These are phyloP conservation scores for Malus sylvestris DNA, from an alignment of 306 rosid genomes.

Conservation along the genomic window DNA sequence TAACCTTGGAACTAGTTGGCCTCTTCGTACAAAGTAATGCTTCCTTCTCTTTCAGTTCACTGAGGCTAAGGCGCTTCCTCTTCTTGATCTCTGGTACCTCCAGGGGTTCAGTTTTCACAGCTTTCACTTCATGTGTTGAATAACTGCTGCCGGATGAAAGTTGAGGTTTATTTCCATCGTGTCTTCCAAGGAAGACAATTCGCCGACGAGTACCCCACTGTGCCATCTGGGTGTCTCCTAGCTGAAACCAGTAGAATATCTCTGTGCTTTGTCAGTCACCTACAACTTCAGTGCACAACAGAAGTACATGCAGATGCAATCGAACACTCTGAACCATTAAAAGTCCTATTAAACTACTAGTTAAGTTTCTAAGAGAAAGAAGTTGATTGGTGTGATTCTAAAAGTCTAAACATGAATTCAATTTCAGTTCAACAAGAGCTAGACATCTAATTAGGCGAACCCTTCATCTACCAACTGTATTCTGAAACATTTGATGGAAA, in stretches of 20 bases:
- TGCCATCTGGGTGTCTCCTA: slow-evolving; percentile 23
- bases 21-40: slow-evolving; percentile 12
- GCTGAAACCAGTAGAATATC: not conserved
- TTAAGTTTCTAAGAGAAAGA: not conserved
- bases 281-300: slow-evolving; percentile 1
- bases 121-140: slow-evolving; percentile 32
- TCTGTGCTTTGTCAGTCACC: not conserved
- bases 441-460: not conserved
- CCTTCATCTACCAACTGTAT: not conserved
- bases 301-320: not conserved
- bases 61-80: slow-evolving; percentile 48
- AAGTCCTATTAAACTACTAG: not conserved
- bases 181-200: slow-evolving; percentile 16
- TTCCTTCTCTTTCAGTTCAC: slow-evolving; percentile 45
- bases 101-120: slow-evolving; percentile 27
- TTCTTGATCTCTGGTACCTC: slow-evolving; percentile 25
- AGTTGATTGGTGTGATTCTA: not conserved
- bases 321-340: not conserved
- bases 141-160: slow-evolving; percentile 21
- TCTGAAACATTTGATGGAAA: not conserved
- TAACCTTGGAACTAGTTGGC: slow-evolving; percentile 20
- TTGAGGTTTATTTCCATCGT: slow-evolving; percentile 22
- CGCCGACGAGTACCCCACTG: slow-evolving; percentile 34
- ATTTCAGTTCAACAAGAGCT: not conserved
- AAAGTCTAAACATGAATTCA: not conserved